Evolutionary conservation across 495 filamentous ascomycete genomes (phyloP), one percentile per base, ranked within the genome.

Genomic region (Evernia prunastri): DNA sequence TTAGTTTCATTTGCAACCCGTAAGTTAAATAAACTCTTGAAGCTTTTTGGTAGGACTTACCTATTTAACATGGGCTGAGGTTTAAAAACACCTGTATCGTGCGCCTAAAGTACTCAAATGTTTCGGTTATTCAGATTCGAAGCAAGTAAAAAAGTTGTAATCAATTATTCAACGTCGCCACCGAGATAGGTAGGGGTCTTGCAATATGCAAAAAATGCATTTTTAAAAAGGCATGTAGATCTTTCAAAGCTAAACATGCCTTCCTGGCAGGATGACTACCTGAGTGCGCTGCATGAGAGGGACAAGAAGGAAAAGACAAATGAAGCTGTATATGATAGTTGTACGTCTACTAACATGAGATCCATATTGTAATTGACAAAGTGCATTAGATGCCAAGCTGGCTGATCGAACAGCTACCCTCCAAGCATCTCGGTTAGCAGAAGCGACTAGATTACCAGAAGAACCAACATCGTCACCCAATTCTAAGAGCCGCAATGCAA

Each of bases 391-490:
- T 78, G 85, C 86, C 42, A 80, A 80, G 58, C 83, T 93, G 29
- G 84, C 84, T 58, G 88, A 90, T 75, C 84, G 87, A 54, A 79
- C 88, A 57, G 75, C 85, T 33, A 72, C 74, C 25, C 76, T 86
- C 59, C 78, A 86, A 72, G 77, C 79, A 33, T 20, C 63, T 27
- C 15, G 43, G 25, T 31, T 31, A 27, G 20, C 56, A 39, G 36
- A 56, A 33, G 27, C 18, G 11, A 17, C 27, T 15, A 36, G 20
- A 18, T 59, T 78, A 81, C 66, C 81, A 80, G 57, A 75, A 71
- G 25, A 72, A 70, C 40, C 74, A 71, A 65, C 66, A 68, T 56
- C 54, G 18, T 54, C 62, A 40, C 53, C 58, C 20, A 67, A 59
- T 15, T 4, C 31, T 17, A 67, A 68, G 45, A 59, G 64, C 17